Base-by-base conservation (phyloP, 176 grass and related monocot genomes). In the Tuctoria greenei region DNA sequence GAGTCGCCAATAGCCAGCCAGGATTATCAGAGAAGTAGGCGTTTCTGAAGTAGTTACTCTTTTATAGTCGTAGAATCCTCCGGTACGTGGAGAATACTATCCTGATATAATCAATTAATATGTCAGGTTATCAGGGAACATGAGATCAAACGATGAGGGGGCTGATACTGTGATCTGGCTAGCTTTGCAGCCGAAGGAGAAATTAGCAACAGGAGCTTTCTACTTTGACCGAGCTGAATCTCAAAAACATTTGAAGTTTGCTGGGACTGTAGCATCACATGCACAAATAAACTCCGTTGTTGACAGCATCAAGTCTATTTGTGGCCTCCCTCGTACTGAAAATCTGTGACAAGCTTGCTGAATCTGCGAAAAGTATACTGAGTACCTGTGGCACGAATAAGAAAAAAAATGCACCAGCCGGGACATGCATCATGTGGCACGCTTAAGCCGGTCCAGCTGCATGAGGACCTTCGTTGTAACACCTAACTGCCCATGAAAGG, bases 151-250 rank as follows among this genome's bases (percentile, higher is more conserved):
- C 8, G 67, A 84, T 0, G 84, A 97, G 70, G 91, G 88, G 1
- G 91, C 91, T 23, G 95, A 93, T 83, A 93, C 95, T 23, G 86
- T 86, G 38, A 37, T 97, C 65, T 93, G 91, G 91, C 77, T 97
- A 68, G 88, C 91, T 21, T 81, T 91, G 72, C 95, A 97, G 55
- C 91, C 75, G 2, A 93, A 88, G 35, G 88, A 97, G 66, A 93
- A 93, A 17, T 75, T 93, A 51, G 61, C 79, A 43, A 62, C 81
- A 7, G 94, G 94, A 42, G 71, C 84, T 8, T 97, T 97, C 77
- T 97, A 93, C 82, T 97, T 97, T n/a, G 95, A 97, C 66, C 84
- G 95, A 36, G 82, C 79, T 12, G 91, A 93, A 82, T 91, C 91
- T 26, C 64, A 82, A 49, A 93, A 97, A 59, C 95, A 97, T 90